Evolutionary conservation across 495 filamentous ascomycete species (phyloP), one percentile per base, ranked within the genome.

Genomic region (Neurospora tetrasperma): DNA sequence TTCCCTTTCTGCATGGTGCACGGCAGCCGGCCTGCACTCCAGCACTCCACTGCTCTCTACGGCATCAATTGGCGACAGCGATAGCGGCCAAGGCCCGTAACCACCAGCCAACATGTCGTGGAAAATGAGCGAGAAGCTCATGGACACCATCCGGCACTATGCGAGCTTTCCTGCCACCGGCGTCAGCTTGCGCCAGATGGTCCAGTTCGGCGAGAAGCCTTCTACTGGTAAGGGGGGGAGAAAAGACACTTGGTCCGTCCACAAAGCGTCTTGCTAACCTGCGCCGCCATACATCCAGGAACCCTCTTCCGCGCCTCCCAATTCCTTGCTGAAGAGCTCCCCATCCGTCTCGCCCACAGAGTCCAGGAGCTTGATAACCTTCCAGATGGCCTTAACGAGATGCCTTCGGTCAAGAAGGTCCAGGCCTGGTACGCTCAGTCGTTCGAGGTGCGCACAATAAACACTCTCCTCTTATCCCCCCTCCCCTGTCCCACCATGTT

Each of bases 351-450:
- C 70, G 96, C 96, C 71, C 96, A 99, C 78, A 91, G 96, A 71
- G 96, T 99, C 73, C 92, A 96, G 81, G 96, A 99, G 82, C 89
- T 99, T 73, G 89, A 90, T 12, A 90, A 92, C 80, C 85, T 99
- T 7, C 96, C 96, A n/a, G 96, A 98, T 88, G 96, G 96, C 71
- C 88, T 99, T 73, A 98, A 93, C 81, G 94, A 98, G 73, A 99
- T 98, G 96, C 93, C 95, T 42, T 98, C 94, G 18, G 98, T 99
- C 71, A 90, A 91, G 81, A 94, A 90, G 80, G 96, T 99, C 70
- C 89, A 92, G 82, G 94, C 98, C 75, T 99, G 96, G 96, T 99
- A 99, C 83, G 96, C 96, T 74, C 96, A 99, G 84, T 98, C 96
- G 70, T 98, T 99, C 80, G 95, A 99, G 90, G 95, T 98, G 88